Base-by-base conservation (phyloP, 1,139 yeast genomes). In the Hemisphaericaspora subhashii region DNA sequence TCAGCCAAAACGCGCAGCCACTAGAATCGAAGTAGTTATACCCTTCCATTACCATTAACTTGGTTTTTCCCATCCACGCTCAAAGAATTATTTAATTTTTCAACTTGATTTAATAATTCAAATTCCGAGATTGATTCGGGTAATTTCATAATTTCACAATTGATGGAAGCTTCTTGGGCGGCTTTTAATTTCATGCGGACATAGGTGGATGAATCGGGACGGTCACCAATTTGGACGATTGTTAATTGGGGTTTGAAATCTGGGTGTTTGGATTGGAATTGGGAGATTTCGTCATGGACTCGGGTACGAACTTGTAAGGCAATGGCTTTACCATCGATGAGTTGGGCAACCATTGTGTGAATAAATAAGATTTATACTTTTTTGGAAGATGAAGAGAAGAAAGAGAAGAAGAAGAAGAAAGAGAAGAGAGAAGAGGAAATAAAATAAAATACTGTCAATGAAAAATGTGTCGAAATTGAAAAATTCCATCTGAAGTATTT, bases 101-200 rank as follows among this genome's bases (percentile, higher is more conserved):
- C 68, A 48, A 92, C 79, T 51, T 75, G 64, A 49, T 69, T 67
- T 47, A 89, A 66, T 36, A 92, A 66, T 54, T 80, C 80, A 41
- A 67, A 63, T 58, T 84, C 82, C 25, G 79, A 62, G 40, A 75
- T 70, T 30, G 69, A 64, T 46, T 81, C 94, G 13, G 87, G 80
- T 52, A 88, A 72, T 46, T 78, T 80, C 53, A 84, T 68, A 46
- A 87, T 72, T 37, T 78, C 72, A 60, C 95, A 89, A 23, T 70
- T 72, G 49, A 92, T 84, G 43, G 82, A 80, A 27, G 96, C 92
- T 57, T 86, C 94, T 48, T 74, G 68, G 23, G 98, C 96, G 20
- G 98, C 97, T 68, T 83, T 86, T 51, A 87, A 72, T 70, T 92
- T 92, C 96, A 92, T 90, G 51, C 83, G 81, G 41, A 92, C 97